Base-by-base conservation (phyloP, 768 basidiomycete species). In the Pisolithus microcarpus region DNA sequence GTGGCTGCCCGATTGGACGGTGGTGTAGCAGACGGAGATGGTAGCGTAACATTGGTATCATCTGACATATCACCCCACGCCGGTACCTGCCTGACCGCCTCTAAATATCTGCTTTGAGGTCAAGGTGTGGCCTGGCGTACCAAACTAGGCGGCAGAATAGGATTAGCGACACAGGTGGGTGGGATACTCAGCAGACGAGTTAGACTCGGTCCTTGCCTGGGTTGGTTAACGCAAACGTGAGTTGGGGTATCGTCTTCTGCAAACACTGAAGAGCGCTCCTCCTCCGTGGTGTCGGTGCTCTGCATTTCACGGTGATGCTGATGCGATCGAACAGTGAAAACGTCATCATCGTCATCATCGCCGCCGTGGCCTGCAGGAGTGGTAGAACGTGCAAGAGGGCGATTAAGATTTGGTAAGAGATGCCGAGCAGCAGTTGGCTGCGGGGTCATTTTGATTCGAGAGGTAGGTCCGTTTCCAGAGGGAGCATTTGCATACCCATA, bases 241-340 rank as follows among this genome's bases (percentile, higher is more conserved):
- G n/a, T n/a, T n/a, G n/a, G n/a, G n/a, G n/a, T n/a, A n/a, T n/a
- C n/a, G n/a, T n/a, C n/a, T n/a, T n/a, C n/a, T n/a, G n/a, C n/a
- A n/a, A n/a, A n/a, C n/a, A n/a, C 26, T 21, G 56, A 58, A 6
- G 57, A 52, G 28, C 10, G n/a, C 7, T 31, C 57, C 21, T 30
- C 45, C 15, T 56, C 61, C 2, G 54, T 56, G 13, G 48, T 59
- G 37, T 63, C 60, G 13, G 61, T 43, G 1, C 53, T 43, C 46
- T 52, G 55, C 16, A 49, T 63, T 44, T 58, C 58, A 7, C 61
- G 65, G n/a, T 69, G 70, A 30, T 72, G 70, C 52, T 69, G 68
- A 52, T 72, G 71, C 13, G 75, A 74, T 54, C 75, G 70, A 31
- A 75, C 60, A 8, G 75, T 72, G 57, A 72, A 69, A 5, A 70